These are phyloP conservation scores for Pythium rishiriense DNA, from an alignment of 352 stramenopile genomes.

Conservation along the genomic window DNA sequence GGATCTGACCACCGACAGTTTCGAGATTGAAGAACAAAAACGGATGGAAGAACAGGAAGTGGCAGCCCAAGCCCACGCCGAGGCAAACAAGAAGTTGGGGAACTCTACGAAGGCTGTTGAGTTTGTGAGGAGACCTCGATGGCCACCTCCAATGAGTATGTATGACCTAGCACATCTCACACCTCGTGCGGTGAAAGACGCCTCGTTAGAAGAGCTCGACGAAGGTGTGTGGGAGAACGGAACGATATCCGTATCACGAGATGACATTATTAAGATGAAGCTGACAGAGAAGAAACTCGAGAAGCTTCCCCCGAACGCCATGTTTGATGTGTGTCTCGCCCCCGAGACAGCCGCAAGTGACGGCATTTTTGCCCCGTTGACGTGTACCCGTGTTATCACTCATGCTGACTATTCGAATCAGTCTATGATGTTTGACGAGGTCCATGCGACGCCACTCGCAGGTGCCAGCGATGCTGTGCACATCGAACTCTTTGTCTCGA, in stretches of 20 bases:
- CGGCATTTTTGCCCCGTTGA: conserved; percentile 49
- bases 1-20: conserved; percentile 16
- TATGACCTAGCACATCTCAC: conserved; percentile 50
- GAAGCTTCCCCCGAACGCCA: conserved; percentile 57
- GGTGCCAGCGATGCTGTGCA: conserved; percentile 47
- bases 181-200: conserved; percentile 49
- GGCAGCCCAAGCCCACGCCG: conserved; percentile 11
- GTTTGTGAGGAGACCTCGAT: conserved; percentile 27
- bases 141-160: conserved; percentile 48
- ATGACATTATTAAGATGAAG: conserved; percentile 58
- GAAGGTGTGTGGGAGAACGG: conserved; percentile 73
- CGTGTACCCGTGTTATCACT: conserved; percentile 55
- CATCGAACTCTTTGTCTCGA: conserved; percentile 56
- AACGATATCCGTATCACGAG: conserved; percentile 67
- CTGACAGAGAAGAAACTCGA: conserved; percentile 58
- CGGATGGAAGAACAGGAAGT: conserved; percentile 15
- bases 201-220: conserved; percentile 53
- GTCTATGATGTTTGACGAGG: conserved; percentile 57
- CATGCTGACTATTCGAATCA: conserved; percentile 83
- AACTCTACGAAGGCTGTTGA: conserved; percentile 25
- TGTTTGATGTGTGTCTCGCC: conserved; percentile 78
- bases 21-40: conserved; percentile 15
- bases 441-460: conserved; percentile 38
- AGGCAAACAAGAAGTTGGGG: conserved; percentile 4
- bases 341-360: conserved; percentile 68